Evolutionary conservation across 1,139 yeast genomes (phyloP).

Genomic region (Candida pseudoviswanathii): DNA sequence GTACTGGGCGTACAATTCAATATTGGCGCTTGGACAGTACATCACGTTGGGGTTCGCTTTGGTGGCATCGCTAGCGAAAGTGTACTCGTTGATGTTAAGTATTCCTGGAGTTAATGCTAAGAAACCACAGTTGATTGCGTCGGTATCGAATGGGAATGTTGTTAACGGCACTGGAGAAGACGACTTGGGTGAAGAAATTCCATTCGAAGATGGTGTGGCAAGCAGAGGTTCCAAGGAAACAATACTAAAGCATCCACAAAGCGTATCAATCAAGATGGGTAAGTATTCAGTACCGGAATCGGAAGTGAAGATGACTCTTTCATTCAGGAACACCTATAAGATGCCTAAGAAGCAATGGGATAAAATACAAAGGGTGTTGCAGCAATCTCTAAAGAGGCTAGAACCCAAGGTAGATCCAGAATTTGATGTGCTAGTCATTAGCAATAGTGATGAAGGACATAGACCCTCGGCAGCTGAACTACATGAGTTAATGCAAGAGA

Average conservation of each 20-base stretch:
- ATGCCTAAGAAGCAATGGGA: constrained; percentile 2
- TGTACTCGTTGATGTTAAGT: constrained; percentile 37
- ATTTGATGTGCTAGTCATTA: background rate
- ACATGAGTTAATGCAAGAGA: background rate
- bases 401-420: background rate
- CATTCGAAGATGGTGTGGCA: constrained; percentile 10
- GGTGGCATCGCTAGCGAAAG: constrained; percentile 56
- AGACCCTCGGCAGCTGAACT: background rate
- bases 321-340: background rate
- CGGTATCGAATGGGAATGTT: background rate
- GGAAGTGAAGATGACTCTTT: background rate
- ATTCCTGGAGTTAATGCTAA: constrained; percentile 17
- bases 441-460: background rate
- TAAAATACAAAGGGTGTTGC: background rate
- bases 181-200: constrained; percentile 30
- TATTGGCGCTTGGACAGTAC: constrained; percentile 78
- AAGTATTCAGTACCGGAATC: background rate
- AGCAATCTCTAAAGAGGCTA: background rate
- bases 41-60: constrained; percentile 72
- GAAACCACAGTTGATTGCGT: background rate
- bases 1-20: constrained; percentile 60
- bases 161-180: constrained; percentile 13
- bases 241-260: background rate
- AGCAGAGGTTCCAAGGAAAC: background rate
- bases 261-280: background rate